phyloP scores from a whole-genome alignment of 352 stramenopile species.

The Phytophthora quininea region DNA sequence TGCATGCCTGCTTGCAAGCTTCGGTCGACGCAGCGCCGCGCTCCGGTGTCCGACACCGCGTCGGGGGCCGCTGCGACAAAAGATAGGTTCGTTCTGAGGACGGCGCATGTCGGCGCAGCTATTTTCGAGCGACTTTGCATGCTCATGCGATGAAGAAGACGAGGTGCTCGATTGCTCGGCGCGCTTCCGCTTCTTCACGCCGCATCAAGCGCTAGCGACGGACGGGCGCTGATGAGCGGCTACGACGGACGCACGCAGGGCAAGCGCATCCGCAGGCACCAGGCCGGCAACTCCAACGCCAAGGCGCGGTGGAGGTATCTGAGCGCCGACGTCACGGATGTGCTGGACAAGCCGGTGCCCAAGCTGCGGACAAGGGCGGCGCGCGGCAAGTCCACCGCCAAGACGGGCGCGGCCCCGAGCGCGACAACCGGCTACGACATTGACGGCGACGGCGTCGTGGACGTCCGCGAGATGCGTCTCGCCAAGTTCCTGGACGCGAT shows the following conservation, averaged over 20 bases:
- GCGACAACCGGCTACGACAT: constrained; percentile 57
- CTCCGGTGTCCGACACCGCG: too few species aligned
- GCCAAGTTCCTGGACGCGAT: constrained; percentile 69
- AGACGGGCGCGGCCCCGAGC: neutral
- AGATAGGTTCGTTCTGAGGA: neutral
- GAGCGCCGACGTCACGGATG: constrained; percentile 50
- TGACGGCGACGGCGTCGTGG: constrained; percentile 66
- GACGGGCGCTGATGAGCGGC: constrained; percentile 17
- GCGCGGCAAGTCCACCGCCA: constrained; percentile 10
- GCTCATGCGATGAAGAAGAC: neutral
- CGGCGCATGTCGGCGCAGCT: neutral
- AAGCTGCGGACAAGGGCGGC: constrained; percentile 21
- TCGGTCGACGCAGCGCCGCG: too few species aligned
- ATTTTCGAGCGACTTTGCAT: constrained; percentile 2
- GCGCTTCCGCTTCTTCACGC: too few species aligned
- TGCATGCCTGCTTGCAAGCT: too few species aligned
- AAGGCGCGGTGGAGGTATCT: constrained; percentile 62
- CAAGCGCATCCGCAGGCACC: constrained; percentile 62
- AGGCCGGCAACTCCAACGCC: constrained; percentile 54
- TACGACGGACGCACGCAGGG: constrained; percentile 48
- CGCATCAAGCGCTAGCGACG: too few species aligned
- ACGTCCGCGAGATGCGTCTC: constrained; percentile 71
- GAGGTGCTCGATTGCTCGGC: constrained; percentile 1
- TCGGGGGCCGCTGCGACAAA: too few species aligned
- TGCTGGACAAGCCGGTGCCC: constrained; percentile 29